These are phyloP conservation scores for Pseudozyma hubeiensis DNA, from an alignment of 1,284 basidiomycete species.

Conservation along the genomic window DNA sequence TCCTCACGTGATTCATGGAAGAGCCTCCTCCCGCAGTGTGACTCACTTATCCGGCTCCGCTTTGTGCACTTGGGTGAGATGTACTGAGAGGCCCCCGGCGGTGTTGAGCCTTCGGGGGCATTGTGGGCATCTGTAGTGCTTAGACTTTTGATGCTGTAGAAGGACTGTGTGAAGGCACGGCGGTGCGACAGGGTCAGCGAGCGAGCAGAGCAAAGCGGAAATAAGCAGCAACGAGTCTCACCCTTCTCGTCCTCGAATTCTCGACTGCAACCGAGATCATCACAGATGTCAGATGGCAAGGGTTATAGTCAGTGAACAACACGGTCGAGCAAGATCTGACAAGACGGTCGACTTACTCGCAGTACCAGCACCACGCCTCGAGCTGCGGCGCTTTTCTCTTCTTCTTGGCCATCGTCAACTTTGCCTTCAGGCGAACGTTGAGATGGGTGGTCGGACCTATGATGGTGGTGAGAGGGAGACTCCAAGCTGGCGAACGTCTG, in stretches of 20 bases:
- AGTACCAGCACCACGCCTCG: slow-evolving; percentile 95
- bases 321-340: neutral
- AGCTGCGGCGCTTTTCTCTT: slow-evolving; percentile 65
- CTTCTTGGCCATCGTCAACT: slow-evolving; percentile 65
- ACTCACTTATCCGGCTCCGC: slow-evolving; percentile 92
- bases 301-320: slow-evolving; percentile 2
- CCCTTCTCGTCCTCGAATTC: slow-evolving; percentile 68
- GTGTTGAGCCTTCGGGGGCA: slow-evolving; percentile 96
- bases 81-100: slow-evolving; percentile 96
- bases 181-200: neutral
- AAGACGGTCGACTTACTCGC: slow-evolving; percentile 78
- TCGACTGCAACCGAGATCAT: slow-evolving; percentile 43
- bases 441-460: slow-evolving; percentile 1
- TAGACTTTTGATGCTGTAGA: slow-evolving; percentile 98
- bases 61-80: slow-evolving; percentile 98
- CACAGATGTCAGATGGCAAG: neutral
- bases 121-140: slow-evolving; percentile 97
- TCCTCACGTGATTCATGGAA: neutral
- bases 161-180: slow-evolving; percentile 75
- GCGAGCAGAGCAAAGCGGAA: too few relatives aligned
- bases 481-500: neutral
- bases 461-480: slow-evolving; percentile 2
- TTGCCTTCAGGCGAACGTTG: neutral
- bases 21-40: neutral
- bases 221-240: slow-evolving; percentile 9